Evolutionary conservation across 2,329 filamentous ascomycete genomes (phyloP), one percentile per base, ranked within the genome.

Genomic region (Stagonosporopsis rhizophila): DNA sequence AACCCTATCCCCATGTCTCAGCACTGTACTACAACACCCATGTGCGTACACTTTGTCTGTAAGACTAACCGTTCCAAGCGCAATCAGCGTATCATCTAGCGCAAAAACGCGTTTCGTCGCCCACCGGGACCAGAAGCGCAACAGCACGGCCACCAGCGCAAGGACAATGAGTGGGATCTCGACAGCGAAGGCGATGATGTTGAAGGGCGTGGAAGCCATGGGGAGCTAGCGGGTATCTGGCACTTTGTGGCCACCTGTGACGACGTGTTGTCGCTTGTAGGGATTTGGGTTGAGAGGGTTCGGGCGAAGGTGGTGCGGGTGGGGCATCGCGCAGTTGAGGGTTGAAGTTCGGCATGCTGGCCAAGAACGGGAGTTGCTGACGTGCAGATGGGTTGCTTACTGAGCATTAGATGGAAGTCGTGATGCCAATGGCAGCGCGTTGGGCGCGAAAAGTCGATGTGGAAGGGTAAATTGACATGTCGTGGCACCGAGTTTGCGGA

Each of bases 121-220:
- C 35, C 70, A 19, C 44, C 69, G 48, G 2, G 66, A 67, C 47
- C 65, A 72, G 11, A 70, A 52, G 34, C 69, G 51, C 40, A 67
- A 44, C n/a, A 56, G 44, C 12, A 72, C 68, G 2, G 64, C 66
- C 12, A 44, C 50, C n/a, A 66, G 44, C 11, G 67, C 69, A 7
- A 69, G 38, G 2, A 64, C 41, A 25, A 72, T 65, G n/a, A 70
- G 40, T 4, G 68, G 69, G 8, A 70, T 64, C 44, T 72, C 69
- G 4, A 70, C 63, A 8, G 62, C 67, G 5, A 65, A 54, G 14
- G 67, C 65, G 14, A 58, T 25, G 32, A 27, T 14, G 17, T 35
- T 30, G 48, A 56, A 35, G 20, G 37, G 22, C 22, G 27, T 34
- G 19, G n/a, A 34, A 41, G 52, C 32, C 59, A 57, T 55, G 28